Base-by-base conservation (phyloP, 129 eudicot genomes). In the Escallonia rubra region DNA sequence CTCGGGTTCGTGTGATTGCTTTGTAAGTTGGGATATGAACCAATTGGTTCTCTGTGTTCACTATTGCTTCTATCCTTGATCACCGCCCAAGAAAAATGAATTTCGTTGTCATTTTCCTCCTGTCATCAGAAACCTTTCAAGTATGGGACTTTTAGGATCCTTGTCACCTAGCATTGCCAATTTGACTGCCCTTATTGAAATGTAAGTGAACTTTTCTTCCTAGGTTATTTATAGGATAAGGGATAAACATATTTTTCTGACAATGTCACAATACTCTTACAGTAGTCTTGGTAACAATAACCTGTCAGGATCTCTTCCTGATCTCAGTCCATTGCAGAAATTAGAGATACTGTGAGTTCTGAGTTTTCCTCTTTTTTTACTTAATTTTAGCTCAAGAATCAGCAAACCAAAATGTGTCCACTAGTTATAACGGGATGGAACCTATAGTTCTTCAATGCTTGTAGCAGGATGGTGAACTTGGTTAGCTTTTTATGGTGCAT, bases 261-360 rank as follows among this genome's bases (percentile, higher is more conserved):
- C 11, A 7, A 43, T 75, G 57, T 70, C 46, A 61, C 65, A 60
- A 54, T 67, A 4, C 41, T 68, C 56, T n/a, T n/a, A 48, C 88
- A 88, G 96, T 74, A 80, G 82, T 85, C 96, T 85, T 39, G 91
- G 88, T 40, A 82, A 85, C 76, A 88, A 88, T 56, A 80, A 63
- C 54, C 68, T 88, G 67, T 76, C 85, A 3, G 96, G 96, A 80
- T 59, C 79, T 52, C 70, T 88, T 68, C 91, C 96, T 54, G 82
- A 82, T 77, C 68, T 88, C 61, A 64, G 85, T 62, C 55, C 73
- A 65, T 73, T 88, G 82, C 79, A 34, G 81, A 51, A 67, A 64
- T 70, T 88, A 76, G 64, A 78, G 46, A 85, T 70, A 45, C 14
- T 85, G 96, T 85, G 80, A 85, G 91, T 85, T 59, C 65, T 23